Percentiles rank a stretch among this genome's conserved stretches.
Evolutionary conservation across 2,329 filamentous ascomycete genomes (phyloP).

Genomic region (Aspergillus glaucus): DNA sequence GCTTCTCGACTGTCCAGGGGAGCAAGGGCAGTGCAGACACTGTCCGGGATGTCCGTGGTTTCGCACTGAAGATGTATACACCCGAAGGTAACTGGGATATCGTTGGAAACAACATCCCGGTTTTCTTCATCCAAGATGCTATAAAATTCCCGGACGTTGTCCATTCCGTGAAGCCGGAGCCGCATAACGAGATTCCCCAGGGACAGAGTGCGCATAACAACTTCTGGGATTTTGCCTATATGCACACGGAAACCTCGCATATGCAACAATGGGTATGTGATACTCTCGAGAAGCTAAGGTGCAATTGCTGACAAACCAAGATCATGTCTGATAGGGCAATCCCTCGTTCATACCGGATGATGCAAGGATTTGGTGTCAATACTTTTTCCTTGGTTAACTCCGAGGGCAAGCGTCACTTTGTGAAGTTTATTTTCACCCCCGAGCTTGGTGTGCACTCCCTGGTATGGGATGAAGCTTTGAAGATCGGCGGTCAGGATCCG

Average conservation of each 20-base stretch:
- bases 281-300: neutral
- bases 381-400: conserved; percentile 29
- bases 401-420: conserved; percentile 27
- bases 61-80: conserved; percentile 72
- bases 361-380: conserved; percentile 34
- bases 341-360: conserved; percentile 30
- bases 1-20: conserved; percentile 73
- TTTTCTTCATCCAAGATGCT: conserved; percentile 39
- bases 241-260: conserved; percentile 28
- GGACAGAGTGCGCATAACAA: conserved; percentile 47
- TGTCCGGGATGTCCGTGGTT: conserved; percentile 75
- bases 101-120: conserved; percentile 37
- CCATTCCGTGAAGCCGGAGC: conserved; percentile 37
- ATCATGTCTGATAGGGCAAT: conserved; percentile 33
- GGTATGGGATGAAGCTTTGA: conserved; percentile 63
- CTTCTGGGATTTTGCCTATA: conserved; percentile 40
- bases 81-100: conserved; percentile 65
- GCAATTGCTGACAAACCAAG: conserved; percentile 10
- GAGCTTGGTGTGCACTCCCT: conserved; percentile 30
- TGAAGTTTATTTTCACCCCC: conserved; percentile 31
- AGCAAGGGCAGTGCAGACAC: conserved; percentile 72
- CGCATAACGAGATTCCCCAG: conserved; percentile 43
- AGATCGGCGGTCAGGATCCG: conserved; percentile 67
- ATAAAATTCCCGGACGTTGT: conserved; percentile 37
- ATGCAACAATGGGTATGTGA: conserved; percentile 27